Conservation (phyloP, 345 rosid species). For the Bretschneidera sinensis region DNA sequence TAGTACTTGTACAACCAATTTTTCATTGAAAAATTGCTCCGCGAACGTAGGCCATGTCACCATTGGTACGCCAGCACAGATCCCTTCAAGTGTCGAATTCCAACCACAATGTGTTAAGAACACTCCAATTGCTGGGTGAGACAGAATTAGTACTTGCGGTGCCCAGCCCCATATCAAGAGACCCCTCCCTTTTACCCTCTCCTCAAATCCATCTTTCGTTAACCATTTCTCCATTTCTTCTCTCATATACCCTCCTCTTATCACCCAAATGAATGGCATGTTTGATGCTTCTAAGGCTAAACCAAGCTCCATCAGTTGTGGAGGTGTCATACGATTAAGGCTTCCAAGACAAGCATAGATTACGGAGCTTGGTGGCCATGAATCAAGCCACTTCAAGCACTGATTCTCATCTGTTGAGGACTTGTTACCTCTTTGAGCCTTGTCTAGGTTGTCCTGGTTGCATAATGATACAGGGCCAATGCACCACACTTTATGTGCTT, state of each 20-base stretch:
- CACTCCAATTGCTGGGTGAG: slow-evolving; percentile 40
- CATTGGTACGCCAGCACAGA: slow-evolving; percentile 33
- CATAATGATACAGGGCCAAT: slow-evolving; percentile 43
- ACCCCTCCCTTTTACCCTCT: slow-evolving; percentile 37
- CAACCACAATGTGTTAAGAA: slow-evolving; percentile 65
- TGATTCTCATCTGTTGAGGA: slow-evolving; percentile 15
- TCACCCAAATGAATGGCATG: slow-evolving; percentile 47
- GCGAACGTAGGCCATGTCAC: slow-evolving; percentile 35
- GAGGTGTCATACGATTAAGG: slow-evolving; percentile 24
- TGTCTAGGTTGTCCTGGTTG: slow-evolving; percentile 25
- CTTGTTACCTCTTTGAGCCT: slow-evolving; percentile 35
- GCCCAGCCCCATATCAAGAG: slow-evolving; percentile 52
- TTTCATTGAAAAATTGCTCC: slow-evolving; percentile 35
- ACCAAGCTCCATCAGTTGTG: slow-evolving; percentile 44
- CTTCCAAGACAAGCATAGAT: slow-evolving; percentile 55
- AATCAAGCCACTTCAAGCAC: slow-evolving; percentile 43
- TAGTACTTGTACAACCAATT: slow-evolving; percentile 34
- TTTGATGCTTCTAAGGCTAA: slow-evolving; percentile 46
- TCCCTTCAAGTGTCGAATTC: slow-evolving; percentile 53
- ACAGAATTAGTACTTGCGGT: slow-evolving; percentile 47
- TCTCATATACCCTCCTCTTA: slow-evolving; percentile 22
- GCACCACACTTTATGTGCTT: slow-evolving; percentile 39
- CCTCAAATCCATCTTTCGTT: slow-evolving; percentile 32
- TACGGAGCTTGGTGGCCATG: slow-evolving; percentile 27
- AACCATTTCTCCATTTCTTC: slow-evolving; percentile 33